Evolutionary conservation across 2,329 filamentous ascomycete species (phyloP).

Genomic region (Boeremia lycopersici): DNA sequence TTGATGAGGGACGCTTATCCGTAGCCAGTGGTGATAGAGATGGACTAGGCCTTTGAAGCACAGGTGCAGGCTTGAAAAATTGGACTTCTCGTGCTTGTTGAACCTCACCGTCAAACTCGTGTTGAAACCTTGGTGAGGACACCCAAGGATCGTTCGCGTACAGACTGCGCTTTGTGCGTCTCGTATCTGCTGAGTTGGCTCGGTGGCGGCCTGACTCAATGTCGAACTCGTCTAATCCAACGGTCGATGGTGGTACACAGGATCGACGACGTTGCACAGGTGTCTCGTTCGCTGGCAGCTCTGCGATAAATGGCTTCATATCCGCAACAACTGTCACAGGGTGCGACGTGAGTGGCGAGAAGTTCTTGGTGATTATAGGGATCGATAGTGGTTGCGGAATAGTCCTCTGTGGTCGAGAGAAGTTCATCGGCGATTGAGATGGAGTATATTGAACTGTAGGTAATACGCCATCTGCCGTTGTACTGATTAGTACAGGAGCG

Average conservation of each 20-base stretch:
- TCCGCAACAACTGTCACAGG: slow-evolving; percentile 34
- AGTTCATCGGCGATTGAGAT: slow-evolving; percentile 22
- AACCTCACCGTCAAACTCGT: slow-evolving; percentile 20
- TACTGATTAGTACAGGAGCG: slow-evolving; percentile 40
- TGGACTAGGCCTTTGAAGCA: slow-evolving; percentile 26
- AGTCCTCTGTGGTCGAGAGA: slow-evolving; percentile 14
- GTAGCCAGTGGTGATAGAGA: slow-evolving; percentile 21
- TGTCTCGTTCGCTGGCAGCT: slow-evolving; percentile 12
- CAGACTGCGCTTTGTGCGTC: slow-evolving; percentile 30
- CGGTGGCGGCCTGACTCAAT: slow-evolving; percentile 26
- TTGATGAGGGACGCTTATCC: slow-evolving; percentile 37
- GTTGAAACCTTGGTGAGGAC: slow-evolving; percentile 28
- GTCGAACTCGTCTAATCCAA: slow-evolving; percentile 22
- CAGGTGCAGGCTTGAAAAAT: slow-evolving; percentile 23
- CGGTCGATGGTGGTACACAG: slow-evolving; percentile 24
- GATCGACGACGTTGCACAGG: slow-evolving; percentile 28
- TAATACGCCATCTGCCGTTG: slow-evolving; percentile 38
- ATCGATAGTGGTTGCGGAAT: slow-evolving; percentile 14
- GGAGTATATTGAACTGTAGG: slow-evolving; percentile 39
- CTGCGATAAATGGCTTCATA: slow-evolving; percentile 20
- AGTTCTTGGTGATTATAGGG: slow-evolving; percentile 27
- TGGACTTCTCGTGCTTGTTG: slow-evolving; percentile 22
- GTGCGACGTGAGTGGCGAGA: slow-evolving; percentile 43
- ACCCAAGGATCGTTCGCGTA: slow-evolving; percentile 40
- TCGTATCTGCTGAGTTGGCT: slow-evolving; percentile 40